Evolutionary conservation across 2,329 filamentous ascomycete species (phyloP), one percentile per base, ranked within the genome.

Genomic region (Blastomyces emzantsi): DNA sequence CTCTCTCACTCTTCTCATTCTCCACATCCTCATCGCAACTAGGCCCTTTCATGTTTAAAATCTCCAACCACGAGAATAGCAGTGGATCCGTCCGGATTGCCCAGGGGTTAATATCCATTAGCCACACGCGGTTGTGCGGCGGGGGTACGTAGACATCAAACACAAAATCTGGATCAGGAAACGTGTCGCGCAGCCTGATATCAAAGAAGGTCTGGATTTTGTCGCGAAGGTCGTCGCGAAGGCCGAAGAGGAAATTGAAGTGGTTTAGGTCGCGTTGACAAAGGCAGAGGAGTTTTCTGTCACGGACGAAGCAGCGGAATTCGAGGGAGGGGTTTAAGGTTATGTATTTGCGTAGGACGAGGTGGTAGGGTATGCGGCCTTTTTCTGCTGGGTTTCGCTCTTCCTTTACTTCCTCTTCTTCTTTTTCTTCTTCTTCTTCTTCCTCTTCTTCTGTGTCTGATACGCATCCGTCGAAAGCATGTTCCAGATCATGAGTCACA

Each of bases 71-170:
- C 54, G 87, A 88, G 73, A 96, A 99, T 0, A 97, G 80, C 55
- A 97, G 76, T 4, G 90, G 88, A 77, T 99, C 94, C 0, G 94
- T 99, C 65, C 90, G 82, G 52, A 86, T 84, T 0, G 93, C 93
- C 90, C 93, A 99, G 0, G 94, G 91, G 71, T 97, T 97, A 71
- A 99, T 89, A 73, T 99, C 94, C 59, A 99, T 88, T 13, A 99
- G 80, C 79, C 92, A 89, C 1, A 95, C 90, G 58, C 85, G 83
- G 59, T 90, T 85, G 63, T 95, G 83, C 1, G 88, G 75, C 71
- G 83, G 79, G 70, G 93, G 92, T 1, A 99, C 83, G 72, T 99
- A 97, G 54, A 97, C 88, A 73, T 99, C 94, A 71, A 99, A 96
- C 0, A 86, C 85, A 70, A 96, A 97, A 74, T 85, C 88, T 2